Evolutionary conservation across 306 rosid genomes (phyloP), one percentile per base, ranked within the genome.

Genomic region (Prosopis cineraria): DNA sequence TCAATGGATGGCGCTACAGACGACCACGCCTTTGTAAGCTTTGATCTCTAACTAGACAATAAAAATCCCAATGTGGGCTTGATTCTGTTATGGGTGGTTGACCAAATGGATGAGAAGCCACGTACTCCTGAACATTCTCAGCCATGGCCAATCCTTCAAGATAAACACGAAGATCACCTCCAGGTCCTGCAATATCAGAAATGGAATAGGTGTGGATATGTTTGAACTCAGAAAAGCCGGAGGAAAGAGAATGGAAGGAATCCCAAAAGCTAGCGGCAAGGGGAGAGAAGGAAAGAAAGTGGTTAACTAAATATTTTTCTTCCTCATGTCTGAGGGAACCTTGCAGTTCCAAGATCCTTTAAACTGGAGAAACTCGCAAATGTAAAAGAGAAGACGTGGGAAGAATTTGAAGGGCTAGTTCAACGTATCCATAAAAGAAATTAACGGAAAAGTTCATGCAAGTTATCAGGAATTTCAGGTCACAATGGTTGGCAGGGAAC

Each of bases 131-230:
- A 69, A 88, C 90, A 63, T 88, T 84, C 44, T 90, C 89, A 6
- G 96, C 93, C 85, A 14, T 12, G 33, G 91, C 87, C 73, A 95
- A 43, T 53, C 88, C 81, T 84, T 85, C 93, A 59, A 95, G 78
- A 67, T 88, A 95, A 62, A 72, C 72, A 48, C 93, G 87, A 83
- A 95, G 87, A 81, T 85, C 86, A 19, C 99, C 98, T 40, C 84
- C 89, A 37, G 83, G 91, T 73, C 97, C 99, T 93, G 91, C 16
- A 25, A 70, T 40, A 56, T 85, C 48, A 31, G 8, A 48, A 63
- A 40, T 45, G 24, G 48, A 79, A 75, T 8, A 14, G 19, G 58
- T 40, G 19, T 16, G 16, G 0, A 34, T 31, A 31, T 60, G 10
- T 60, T 30, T 60, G 37, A 27, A 29, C 19, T 59, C 5, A 13